Base-by-base conservation (phyloP, 208 protist species). In the Leishmania braziliensis region DNA sequence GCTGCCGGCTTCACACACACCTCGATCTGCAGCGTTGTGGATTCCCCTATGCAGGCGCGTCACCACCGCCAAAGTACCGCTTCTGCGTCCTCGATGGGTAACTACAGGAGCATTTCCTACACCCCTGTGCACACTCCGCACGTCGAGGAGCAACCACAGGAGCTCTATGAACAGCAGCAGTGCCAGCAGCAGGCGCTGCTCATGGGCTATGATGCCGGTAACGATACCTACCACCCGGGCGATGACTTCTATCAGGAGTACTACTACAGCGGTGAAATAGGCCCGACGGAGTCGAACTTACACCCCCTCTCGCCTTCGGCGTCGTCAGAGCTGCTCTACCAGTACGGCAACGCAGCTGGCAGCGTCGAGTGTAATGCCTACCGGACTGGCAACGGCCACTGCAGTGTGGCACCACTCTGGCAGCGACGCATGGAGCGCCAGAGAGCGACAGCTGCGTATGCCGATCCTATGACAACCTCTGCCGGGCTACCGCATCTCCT, bases 401-500 rank as follows among this genome's bases (percentile, higher is more conserved):
- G 12, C 39, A 50, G 9, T 2, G 68, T 72, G 43, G 33, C 48
- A 6, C 72, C 46, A 10, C 48, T 58, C 29, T n/a, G 74, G 74
- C 54, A 77, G 36, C 16, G 50, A 9, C 36, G 74, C 20, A 48
- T 68, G 74, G 74, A 77, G 39, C 74, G 58, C 20, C 48, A 33
- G 50, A 9, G 51, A 62, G 12, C 16, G 4, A 76, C 72, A 43
- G 12, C 72, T 1, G 23, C 14, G 23, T 76, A 43, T 62, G 9
- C 51, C 12, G 73, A 14, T 12, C 54, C 12, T 26, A 8, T 65
- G 4, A 56, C 26, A 10, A 36, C 29, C 33, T 36, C 56, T 20
- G 20, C 23, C 18, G 8, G 23, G 33, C 36, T 46, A 36, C 53
- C 51, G 33, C 6, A 77, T 18, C 54, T 50, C 54, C 51, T 36